phyloP scores from a whole-genome alignment of 1,284 basidiomycete species.

The Paramarasmius palmivorus region DNA sequence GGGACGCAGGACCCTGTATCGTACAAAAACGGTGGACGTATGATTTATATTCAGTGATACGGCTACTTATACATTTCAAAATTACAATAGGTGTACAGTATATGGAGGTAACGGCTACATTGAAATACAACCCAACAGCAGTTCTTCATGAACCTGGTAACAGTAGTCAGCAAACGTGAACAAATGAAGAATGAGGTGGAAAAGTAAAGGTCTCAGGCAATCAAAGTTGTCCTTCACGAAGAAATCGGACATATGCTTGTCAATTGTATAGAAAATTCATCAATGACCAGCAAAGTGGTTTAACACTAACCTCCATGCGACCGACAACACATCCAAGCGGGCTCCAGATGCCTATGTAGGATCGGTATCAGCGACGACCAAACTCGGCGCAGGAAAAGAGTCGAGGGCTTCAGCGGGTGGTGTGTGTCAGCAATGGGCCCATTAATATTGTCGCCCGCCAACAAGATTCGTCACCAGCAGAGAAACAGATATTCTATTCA shows the following conservation, averaged over 20 bases:
- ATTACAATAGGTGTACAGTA: too few species aligned
- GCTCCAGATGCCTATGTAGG: not conserved
- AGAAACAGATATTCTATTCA: not conserved
- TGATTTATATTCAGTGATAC: too few species aligned
- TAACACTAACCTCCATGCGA: not conserved
- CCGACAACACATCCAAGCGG: not conserved
- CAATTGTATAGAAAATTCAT: conserved; percentile 36
- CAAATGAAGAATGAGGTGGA: not conserved
- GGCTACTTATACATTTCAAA: too few species aligned
- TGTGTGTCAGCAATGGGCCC: conserved; percentile 37
- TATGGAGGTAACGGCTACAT: too few species aligned
- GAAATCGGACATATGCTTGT: conserved; percentile 64
- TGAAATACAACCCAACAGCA: too few species aligned
- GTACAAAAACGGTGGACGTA: too few species aligned
- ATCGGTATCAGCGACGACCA: conserved; percentile 10
- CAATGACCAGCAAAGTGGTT: conserved; percentile 25
- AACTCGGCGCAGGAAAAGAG: not conserved
- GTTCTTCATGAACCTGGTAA: not conserved
- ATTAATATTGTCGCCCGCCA: conserved; percentile 35
- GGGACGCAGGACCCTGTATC: too few species aligned
- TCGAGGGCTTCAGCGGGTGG: conserved; percentile 38
- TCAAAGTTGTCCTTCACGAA: conserved; percentile 44
- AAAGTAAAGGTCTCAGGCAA: conserved; percentile 38
- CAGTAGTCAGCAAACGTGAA: conserved; percentile 13
- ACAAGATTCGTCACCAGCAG: conserved; percentile 32